Evolutionary conservation across 1,284 basidiomycete genomes (phyloP).

Genomic region (Ustilago nuda): DNA sequence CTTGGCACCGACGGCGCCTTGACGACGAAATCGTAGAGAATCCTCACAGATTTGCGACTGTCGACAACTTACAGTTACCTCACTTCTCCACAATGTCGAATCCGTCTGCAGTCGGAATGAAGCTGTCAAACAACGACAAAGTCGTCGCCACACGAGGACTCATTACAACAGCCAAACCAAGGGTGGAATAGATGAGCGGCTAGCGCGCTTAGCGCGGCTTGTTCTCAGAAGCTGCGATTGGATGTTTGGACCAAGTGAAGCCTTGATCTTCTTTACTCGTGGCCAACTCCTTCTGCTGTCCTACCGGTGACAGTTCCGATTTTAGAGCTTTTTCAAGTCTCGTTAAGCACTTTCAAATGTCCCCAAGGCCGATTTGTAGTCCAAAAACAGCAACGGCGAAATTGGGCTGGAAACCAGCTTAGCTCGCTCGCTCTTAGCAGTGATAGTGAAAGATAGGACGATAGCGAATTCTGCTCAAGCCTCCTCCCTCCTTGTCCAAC

Average conservation of each 20-base stretch:
- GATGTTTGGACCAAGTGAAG: not conserved
- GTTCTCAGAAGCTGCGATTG: not conserved
- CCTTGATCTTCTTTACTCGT: not conserved
- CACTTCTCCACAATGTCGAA: not conserved
- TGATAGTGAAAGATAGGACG: not conserved
- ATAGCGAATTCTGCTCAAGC: not conserved
- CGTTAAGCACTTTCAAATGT: slow-evolving; percentile 15
- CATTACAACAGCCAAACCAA: not conserved
- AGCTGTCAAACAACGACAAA: slow-evolving; percentile 62
- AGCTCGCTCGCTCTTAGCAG: slow-evolving; percentile 4
- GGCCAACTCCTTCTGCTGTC: not conserved
- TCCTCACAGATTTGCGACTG: not conserved
- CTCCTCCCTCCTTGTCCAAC: not conserved
- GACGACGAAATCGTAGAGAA: not conserved
- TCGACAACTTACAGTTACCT: not conserved
- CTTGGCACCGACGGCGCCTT: not conserved
- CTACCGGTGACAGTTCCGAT: slow-evolving; percentile 3
- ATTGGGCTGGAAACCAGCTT: not conserved
- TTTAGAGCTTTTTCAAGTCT: slow-evolving; percentile 16
- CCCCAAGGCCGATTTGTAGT: not conserved
- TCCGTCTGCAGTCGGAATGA: slow-evolving; percentile 70
- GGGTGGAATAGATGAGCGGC: slow-evolving; percentile 9
- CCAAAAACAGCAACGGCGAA: not conserved
- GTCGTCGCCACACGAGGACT: not conserved
- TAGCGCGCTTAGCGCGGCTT: slow-evolving; percentile 20